Conservation (phyloP, 2,329 filamentous ascomycete species). For the Epichloe elymi region DNA sequence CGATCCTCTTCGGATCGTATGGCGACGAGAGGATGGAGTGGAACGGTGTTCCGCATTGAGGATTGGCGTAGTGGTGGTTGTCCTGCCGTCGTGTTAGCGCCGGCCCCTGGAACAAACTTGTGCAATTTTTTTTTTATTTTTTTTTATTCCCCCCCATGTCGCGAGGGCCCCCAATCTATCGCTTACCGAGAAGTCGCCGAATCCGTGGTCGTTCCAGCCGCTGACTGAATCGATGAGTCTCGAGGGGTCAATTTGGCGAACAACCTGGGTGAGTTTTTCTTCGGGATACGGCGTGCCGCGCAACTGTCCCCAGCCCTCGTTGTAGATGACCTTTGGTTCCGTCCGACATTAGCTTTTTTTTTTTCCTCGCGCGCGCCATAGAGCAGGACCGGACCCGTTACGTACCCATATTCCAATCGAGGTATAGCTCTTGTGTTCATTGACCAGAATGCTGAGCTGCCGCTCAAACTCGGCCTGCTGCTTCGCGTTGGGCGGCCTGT, state of each 20-base stretch:
- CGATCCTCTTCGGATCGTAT: conserved; percentile 47
- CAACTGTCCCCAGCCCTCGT: conserved; percentile 58
- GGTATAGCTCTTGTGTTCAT: conserved; percentile 50
- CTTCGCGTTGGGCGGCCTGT: conserved; percentile 23
- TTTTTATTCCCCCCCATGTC: not conserved
- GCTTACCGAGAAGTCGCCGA: conserved; percentile 44
- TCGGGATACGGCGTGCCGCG: conserved; percentile 38
- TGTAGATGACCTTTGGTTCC: conserved; percentile 44
- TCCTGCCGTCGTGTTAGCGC: conserved; percentile 26
- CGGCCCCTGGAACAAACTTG: not conserved
- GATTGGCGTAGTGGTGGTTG: conserved; percentile 59
- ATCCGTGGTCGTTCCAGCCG: conserved; percentile 57
- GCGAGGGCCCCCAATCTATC: not conserved
- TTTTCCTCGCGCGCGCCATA: not conserved
- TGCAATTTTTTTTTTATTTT: not conserved
- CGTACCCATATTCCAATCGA: conserved; percentile 51
- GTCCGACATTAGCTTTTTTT: not conserved
- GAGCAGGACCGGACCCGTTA: not conserved
- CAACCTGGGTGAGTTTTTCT: conserved; percentile 37
- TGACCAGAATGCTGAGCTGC: conserved; percentile 47
- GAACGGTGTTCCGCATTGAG: conserved; percentile 58
- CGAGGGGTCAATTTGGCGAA: conserved; percentile 47
- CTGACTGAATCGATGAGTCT: conserved; percentile 49
- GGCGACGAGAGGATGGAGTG: conserved; percentile 44
- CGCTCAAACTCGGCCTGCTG: conserved; percentile 53